Evolutionary conservation across 139 green algal genomes (phyloP).

Genomic region (Pseudopediastrum boryanum): DNA sequence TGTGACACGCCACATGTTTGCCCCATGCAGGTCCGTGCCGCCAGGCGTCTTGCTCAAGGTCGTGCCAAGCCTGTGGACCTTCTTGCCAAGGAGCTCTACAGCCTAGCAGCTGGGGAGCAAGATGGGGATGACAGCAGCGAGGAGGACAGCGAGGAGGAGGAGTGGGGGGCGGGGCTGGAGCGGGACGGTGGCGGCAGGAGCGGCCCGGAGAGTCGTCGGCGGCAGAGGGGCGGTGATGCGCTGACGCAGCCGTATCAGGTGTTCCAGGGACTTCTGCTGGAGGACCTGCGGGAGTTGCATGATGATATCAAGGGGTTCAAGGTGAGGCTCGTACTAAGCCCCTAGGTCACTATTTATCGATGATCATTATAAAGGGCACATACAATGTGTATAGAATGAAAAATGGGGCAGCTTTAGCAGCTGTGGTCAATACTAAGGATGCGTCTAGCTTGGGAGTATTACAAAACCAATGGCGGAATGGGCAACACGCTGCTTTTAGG

Average conservation of each 20-base stretch:
- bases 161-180: constrained; percentile 12
- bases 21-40: constrained; percentile 20
- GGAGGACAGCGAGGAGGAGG: constrained; percentile 7
- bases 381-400: no score
- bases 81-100: constrained; percentile 31
- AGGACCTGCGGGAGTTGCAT: constrained; percentile 60
- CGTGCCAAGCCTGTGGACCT: constrained; percentile 27
- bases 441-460: no score
- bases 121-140: constrained; percentile 22
- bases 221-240: not conserved
- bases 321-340: constrained; percentile 48
- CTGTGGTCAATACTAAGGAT: no score
- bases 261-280: constrained; percentile 57
- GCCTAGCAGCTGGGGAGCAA: not conserved
- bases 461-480: no score
- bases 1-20: no score
- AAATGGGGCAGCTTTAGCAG: no score
- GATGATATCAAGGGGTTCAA: constrained; percentile 63
- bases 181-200: not conserved
- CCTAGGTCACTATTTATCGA: no score
- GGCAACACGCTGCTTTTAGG: no score
- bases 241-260: constrained; percentile 51
- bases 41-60: constrained; percentile 32
- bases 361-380: no score
- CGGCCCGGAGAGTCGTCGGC: not conserved